Base-by-base conservation (phyloP, 148 eudicot genomes). In the Heliosperma pusillum region DNA sequence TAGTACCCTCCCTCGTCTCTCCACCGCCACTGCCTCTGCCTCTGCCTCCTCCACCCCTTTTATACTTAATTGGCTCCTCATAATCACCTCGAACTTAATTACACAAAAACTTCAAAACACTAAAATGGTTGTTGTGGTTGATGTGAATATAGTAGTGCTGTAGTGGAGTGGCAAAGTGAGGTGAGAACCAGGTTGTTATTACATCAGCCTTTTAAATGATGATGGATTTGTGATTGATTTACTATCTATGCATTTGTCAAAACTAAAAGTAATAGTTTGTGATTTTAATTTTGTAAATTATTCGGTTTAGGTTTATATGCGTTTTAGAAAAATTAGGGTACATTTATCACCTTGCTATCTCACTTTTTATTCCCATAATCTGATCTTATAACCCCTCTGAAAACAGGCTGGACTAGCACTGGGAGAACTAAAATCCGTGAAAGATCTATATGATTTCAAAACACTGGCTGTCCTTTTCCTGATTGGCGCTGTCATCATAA, bases 371-470 rank as follows among this genome's bases (percentile, higher is more conserved):
- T 50, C 53, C 1, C 16, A 11, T 13, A 1, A 50, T 50, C 52
- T 10, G 2, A 9, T 67, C 9, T 42, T 9, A 25, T 26, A 56
- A 26, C 69, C 30, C 59, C 40, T 26, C 27, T 3, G 50, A 44
- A 13, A 53, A 63, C 89, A 95, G 99, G 99, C 99, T 77, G 99
- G 99, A 58, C 93, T 95, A 81, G 92, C 99, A 70, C 96, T 95
- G n/a, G 99, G 99, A 56, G 99, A 95, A 65, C 87, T 95, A 77
- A 92, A 95, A 82, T 95, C 99, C 2, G 90, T 95, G 44, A 95
- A 95, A 89, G 99, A 95, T 86, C 86, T 95, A 17, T 95, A 95
- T 58, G 99, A 95, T 86, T 88, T 92, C 22, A 95, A 92, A 80
- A 95, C 99, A 7, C 86, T 95, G 19, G 82, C 87, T 29, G 83